Conservation (phyloP, 345 rosid species). For the Eutrema japonicum region DNA sequence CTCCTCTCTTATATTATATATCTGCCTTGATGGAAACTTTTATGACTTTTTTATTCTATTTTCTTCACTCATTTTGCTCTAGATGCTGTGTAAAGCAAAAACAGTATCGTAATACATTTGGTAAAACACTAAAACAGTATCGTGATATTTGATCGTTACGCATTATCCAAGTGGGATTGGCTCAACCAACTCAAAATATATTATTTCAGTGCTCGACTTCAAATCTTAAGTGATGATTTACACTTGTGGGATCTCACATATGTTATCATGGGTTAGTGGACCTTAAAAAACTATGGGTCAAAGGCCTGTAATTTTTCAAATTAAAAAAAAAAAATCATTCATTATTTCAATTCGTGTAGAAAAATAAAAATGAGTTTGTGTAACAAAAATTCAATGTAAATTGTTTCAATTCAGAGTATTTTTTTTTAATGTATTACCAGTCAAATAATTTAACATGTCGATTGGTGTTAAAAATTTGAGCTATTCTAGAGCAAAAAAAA, state of each 20-base stretch:
- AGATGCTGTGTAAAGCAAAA: background rate
- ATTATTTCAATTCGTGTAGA: too few species aligned
- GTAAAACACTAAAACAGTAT: too few species aligned
- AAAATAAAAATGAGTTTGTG: background rate
- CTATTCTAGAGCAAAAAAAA: background rate
- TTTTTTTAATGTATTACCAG: background rate
- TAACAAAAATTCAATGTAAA: background rate
- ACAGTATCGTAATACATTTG: too few species aligned
- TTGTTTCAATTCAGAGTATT: background rate
- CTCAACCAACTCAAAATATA: too few species aligned
- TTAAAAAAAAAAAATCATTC: background rate
- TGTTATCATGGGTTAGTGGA: too few species aligned
- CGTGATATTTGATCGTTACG: too few species aligned
- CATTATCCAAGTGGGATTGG: too few species aligned
- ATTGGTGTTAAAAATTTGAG: background rate
- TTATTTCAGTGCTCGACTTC: too few species aligned
- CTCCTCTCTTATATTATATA: conserved; percentile 14
- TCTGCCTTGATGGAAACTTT: background rate
- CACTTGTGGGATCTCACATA: too few species aligned
- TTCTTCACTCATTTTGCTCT: background rate
- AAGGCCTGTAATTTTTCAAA: too few species aligned
- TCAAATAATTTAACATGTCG: background rate
- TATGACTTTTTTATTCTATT: background rate
- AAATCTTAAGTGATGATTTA: too few species aligned
- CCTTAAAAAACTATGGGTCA: too few species aligned